A percentile compares a stretch with the other conserved stretches of the same genome.
These are phyloP conservation scores for Boehmeria nivea DNA, from an alignment of 306 rosid species.

Conservation along the genomic window DNA sequence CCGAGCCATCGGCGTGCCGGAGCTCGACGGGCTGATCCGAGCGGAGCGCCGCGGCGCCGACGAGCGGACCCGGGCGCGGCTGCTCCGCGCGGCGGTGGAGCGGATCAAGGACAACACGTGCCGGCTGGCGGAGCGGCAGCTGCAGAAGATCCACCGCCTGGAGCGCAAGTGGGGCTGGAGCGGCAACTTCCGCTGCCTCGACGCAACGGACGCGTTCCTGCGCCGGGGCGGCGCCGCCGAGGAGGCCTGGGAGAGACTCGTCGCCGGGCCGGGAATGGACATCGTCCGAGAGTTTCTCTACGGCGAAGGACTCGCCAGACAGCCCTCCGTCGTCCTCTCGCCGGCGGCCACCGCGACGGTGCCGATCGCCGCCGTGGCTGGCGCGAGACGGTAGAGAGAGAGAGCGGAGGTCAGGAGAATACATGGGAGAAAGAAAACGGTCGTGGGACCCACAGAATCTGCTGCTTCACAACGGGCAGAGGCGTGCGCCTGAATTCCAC, in stretches of 20 bases:
- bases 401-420: background rate
- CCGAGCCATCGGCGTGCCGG: slow-evolving; percentile 43
- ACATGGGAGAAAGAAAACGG: background rate
- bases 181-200: slow-evolving; percentile 22
- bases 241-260: slow-evolving; percentile 29
- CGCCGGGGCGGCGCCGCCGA: slow-evolving; percentile 3
- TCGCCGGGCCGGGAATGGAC: slow-evolving; percentile 18
- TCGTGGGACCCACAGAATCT: slow-evolving; percentile 1
- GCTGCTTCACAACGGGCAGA: background rate
- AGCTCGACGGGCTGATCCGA: slow-evolving; percentile 24
- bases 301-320: background rate
- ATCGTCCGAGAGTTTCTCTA: slow-evolving; percentile 20
- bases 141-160: slow-evolving; percentile 32
- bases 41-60: slow-evolving; percentile 6
- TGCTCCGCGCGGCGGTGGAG: slow-evolving; percentile 25
- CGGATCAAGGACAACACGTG: slow-evolving; percentile 34
- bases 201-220: slow-evolving; percentile 36
- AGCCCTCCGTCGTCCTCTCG: background rate
- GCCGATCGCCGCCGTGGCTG: slow-evolving; percentile 14
- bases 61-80: slow-evolving; percentile 5
- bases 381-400: slow-evolving; percentile 12
- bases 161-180: slow-evolving; percentile 21
- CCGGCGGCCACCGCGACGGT: too few relatives aligned
- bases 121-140: slow-evolving; percentile 27
- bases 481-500: slow-evolving; percentile 7